Evolutionary conservation across 2,329 filamentous ascomycete genomes (phyloP), one percentile per base, ranked within the genome.

Genomic region (Aspergillus brasiliensis): DNA sequence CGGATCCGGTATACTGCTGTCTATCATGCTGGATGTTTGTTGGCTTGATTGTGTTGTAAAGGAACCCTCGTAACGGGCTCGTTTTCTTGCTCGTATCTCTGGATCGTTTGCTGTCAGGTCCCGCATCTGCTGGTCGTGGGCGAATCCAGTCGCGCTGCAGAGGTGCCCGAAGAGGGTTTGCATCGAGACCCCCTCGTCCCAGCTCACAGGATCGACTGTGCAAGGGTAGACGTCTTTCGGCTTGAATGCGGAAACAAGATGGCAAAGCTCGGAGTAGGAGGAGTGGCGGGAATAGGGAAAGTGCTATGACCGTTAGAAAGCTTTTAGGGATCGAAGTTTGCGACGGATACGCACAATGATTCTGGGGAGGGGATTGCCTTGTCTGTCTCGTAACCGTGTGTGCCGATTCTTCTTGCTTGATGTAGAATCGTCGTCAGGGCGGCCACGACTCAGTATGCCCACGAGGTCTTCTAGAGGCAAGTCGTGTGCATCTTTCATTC

Each of bases 211-310:
- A 61, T 91, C 83, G 1, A 89, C 86, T 0, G 92, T 96, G 70
- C 92, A 97, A 0, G 93, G 92, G 80, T 89, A 90, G 2, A 97
- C 80, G 67, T 97, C 92, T 48, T 78, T 85, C 0, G 92, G 92
- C 27, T 79, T 84, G 67, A 97, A 90, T 0, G 82, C 80, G 3
- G 80, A 72, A 1, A 97, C 81, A 0, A 97, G 78, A 56, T 86
- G 77, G 63, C 91, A 89, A 2, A 96, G 83, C 72, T 97, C 94
- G 0, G 81, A 79, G 61, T 95, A 94, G 0, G 91, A 96, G 0
- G 94, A 96, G 74, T 98, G 94, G 1, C 94, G 85, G 0, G 94
- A 94, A 70, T 93, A 97, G 0, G 93, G 91, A 65, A 97, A 97
- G 19, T 78, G 81, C 79, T 78, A 47, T 34, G 13, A n/a, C 3